phyloP scores from a whole-genome alignment of 2,329 filamentous ascomycete genomes.

The Stagonosporopsis rhizophila region DNA sequence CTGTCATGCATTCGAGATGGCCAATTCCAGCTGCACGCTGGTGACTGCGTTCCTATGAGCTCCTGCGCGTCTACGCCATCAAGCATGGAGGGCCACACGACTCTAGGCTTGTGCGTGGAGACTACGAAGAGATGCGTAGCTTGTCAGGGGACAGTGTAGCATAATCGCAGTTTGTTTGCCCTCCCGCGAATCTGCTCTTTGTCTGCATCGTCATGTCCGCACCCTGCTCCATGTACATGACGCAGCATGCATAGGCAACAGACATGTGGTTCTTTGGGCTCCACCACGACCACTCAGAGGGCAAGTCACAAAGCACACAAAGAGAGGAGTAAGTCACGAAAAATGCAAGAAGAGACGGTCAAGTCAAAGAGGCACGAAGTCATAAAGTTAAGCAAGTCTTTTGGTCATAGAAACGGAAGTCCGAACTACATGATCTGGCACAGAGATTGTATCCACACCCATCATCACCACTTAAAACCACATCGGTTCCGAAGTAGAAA shows the following conservation, averaged over 20 bases:
- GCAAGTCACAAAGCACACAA: background rate
- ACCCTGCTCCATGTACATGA: background rate
- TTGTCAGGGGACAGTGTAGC: background rate
- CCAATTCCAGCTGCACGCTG: background rate
- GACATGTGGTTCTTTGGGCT: too few species aligned
- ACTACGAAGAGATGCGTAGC: background rate
- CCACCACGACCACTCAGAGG: background rate
- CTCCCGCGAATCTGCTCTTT: background rate
- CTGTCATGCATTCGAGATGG: background rate
- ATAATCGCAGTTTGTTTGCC: background rate
- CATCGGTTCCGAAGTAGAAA: slow-evolving; percentile 15
- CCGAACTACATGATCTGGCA: slow-evolving; percentile 21
- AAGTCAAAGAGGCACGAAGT: background rate
- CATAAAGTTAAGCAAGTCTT: slow-evolving; percentile 27
- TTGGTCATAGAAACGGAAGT: slow-evolving; percentile 15
- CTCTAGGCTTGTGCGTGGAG: background rate
- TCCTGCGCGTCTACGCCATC: background rate
- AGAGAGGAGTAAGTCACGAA: background rate
- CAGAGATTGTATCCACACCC: slow-evolving; percentile 30
- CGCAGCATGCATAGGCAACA: background rate
- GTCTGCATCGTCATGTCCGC: background rate
- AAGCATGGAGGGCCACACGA: background rate
- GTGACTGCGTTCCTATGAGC: background rate
- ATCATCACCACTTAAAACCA: slow-evolving; percentile 24
- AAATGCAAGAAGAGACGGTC: slow-evolving; percentile 6